These are phyloP conservation scores for Populus trichocarpa DNA, from an alignment of 441 rosid genomes.

Conservation along the genomic window DNA sequence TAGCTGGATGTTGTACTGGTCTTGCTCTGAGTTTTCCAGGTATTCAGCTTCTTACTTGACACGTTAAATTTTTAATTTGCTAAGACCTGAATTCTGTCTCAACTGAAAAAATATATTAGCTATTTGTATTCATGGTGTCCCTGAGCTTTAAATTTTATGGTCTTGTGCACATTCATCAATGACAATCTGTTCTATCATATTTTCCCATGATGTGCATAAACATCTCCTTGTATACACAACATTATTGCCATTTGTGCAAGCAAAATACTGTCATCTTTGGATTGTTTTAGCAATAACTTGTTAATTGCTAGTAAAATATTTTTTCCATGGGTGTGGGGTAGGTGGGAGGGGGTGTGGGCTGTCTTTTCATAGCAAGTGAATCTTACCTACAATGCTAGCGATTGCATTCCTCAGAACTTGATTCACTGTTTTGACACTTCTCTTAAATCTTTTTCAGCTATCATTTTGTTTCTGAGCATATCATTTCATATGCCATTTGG, in stretches of 20 bases:
- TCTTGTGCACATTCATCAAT: background rate
- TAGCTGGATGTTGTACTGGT: conserved; percentile 97
- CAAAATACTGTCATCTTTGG: too few relatives aligned
- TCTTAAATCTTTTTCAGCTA: background rate
- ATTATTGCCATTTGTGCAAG: too few relatives aligned
- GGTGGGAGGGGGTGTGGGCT: too few relatives aligned
- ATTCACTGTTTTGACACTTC: background rate
- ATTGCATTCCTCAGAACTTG: background rate
- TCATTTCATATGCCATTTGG: background rate
- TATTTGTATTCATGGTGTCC: background rate
- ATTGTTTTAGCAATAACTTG: too few relatives aligned
- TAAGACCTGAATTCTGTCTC: background rate
- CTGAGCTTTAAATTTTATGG: background rate
- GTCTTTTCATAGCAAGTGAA: background rate
- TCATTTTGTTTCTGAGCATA: background rate
- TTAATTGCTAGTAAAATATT: too few relatives aligned
- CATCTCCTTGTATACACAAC: background rate
- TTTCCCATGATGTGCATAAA: background rate
- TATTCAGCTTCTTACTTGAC: conserved; percentile 16
- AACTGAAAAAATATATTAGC: background rate
- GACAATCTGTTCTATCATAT: background rate
- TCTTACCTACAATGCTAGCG: background rate
- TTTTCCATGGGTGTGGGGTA: too few relatives aligned
- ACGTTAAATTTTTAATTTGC: background rate
- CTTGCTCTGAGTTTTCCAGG: conserved; percentile 93